A percentile compares a stretch with the other conserved stretches of the same genome.
Conservation (phyloP, 2,329 filamentous ascomycete genomes). For the Calonectria crousiana region DNA sequence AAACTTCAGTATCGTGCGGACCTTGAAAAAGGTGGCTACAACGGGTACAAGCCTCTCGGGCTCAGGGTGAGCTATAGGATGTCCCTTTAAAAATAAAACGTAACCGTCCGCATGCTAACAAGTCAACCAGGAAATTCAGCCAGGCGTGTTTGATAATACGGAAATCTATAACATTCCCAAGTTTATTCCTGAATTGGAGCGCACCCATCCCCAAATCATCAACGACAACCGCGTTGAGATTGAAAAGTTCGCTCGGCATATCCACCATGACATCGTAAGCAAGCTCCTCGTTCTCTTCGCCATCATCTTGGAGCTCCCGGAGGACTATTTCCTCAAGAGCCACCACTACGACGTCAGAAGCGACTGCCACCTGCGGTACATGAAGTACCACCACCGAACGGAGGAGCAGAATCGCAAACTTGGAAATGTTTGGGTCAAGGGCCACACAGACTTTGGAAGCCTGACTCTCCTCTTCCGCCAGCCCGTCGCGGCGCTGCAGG, state of each 20-base stretch:
- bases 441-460: constrained; percentile 68
- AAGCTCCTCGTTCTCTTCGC: constrained; percentile 1
- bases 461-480: constrained; percentile 70
- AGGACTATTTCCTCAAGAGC: constrained; percentile 64
- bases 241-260: background rate
- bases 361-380: constrained; percentile 71
- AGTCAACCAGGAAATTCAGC: no score
- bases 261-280: background rate
- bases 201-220: background rate
- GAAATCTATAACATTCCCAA: background rate
- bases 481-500: constrained; percentile 67
- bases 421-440: constrained; percentile 56
- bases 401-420: constrained; percentile 58
- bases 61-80: constrained; percentile 28
- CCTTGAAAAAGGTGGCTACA: constrained; percentile 64
- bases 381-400: constrained; percentile 65
- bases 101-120: no score
- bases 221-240: background rate
- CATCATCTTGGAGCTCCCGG: constrained; percentile 59
- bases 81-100: no score
- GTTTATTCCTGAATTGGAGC: background rate
- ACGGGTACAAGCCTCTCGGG: constrained; percentile 65
- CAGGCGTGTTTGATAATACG: background rate
- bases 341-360: constrained; percentile 68
- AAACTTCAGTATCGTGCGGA: constrained; percentile 66